Conservation (phyloP, 2,329 filamentous ascomycete genomes). For the Colletotrichum camelliae region DNA sequence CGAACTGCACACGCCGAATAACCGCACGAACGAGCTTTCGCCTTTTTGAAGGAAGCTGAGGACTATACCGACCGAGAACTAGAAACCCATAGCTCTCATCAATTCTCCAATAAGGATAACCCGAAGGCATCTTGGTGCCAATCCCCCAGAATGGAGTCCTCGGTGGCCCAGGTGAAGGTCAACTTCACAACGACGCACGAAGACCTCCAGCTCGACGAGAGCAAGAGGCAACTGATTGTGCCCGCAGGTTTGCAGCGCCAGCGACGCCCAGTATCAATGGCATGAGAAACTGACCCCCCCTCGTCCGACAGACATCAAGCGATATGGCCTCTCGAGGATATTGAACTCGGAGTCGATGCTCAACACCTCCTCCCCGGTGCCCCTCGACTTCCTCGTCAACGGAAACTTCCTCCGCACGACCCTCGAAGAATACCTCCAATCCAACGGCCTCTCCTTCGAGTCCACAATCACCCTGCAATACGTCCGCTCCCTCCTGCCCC, state of each 20-base stretch:
- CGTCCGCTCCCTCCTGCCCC: conserved; percentile 88
- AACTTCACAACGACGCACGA: conserved; percentile 69
- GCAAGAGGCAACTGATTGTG: conserved; percentile 66
- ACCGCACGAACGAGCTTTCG: neutral
- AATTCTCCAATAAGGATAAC: neutral
- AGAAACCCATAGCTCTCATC: neutral
- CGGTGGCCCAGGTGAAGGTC: conserved; percentile 65
- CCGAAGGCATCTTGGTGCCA: neutral
- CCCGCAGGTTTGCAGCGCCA: conserved; percentile 55
- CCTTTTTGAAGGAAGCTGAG: neutral
- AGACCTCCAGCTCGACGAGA: conserved; percentile 67
- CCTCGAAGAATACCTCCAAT: conserved; percentile 86
- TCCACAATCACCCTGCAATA: conserved; percentile 90
- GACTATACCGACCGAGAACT: too few relatives aligned
- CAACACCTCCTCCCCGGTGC: conserved; percentile 68
- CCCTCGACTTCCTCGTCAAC: conserved; percentile 95
- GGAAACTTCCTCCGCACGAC: conserved; percentile 89
- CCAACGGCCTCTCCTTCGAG: conserved; percentile 88
- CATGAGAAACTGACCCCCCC: neutral
- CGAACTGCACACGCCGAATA: neutral
- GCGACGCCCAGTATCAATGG: neutral
- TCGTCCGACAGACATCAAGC: conserved; percentile 60
- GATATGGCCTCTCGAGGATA: conserved; percentile 73
- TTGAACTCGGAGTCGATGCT: conserved; percentile 77
- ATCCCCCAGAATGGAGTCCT: conserved; percentile 39